phyloP scores from a whole-genome alignment of 352 stramenopile species.

The Globisporangium irregulare region DNA sequence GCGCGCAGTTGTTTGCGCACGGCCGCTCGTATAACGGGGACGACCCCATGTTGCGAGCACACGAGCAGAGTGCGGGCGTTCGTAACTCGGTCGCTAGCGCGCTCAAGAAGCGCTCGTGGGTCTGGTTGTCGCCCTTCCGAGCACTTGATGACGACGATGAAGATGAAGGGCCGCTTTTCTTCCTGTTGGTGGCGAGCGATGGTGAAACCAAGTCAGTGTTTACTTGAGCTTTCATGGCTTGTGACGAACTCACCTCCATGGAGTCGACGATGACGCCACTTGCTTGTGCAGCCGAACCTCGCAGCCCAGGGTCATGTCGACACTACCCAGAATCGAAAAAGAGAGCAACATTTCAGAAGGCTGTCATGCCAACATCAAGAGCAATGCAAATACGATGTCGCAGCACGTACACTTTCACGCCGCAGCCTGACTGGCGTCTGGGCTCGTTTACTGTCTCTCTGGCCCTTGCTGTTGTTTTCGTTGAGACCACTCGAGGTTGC shows the following conservation, averaged over 20 bases:
- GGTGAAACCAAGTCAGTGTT: not conserved
- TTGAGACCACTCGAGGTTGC: not conserved
- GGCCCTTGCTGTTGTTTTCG: not conserved
- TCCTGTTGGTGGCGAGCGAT: conserved; percentile 9
- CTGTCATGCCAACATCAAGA: not conserved
- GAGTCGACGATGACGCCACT: conserved; percentile 33
- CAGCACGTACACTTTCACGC: conserved; percentile 22
- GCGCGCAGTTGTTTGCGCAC: conserved; percentile 70
- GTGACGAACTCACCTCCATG: conserved; percentile 40
- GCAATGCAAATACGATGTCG: not conserved
- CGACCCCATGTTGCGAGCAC: conserved; percentile 22
- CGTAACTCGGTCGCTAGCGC: conserved; percentile 47
- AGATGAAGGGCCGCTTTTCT: conserved; percentile 13
- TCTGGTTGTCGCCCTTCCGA: conserved; percentile 12
- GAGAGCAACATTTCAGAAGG: not conserved
- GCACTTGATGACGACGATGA: not conserved
- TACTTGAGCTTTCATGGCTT: not conserved
- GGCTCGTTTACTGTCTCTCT: not conserved
- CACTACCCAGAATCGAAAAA: conserved; percentile 23
- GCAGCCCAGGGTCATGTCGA: conserved; percentile 37
- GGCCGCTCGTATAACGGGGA: conserved; percentile 16
- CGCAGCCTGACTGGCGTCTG: conserved; percentile 13
- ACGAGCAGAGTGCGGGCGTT: conserved; percentile 58
- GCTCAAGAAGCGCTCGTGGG: conserved; percentile 43
- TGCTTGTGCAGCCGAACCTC: conserved; percentile 39